phyloP scores from a whole-genome alignment of 768 basidiomycete genomes.

The Tylopilus sp. region DNA sequence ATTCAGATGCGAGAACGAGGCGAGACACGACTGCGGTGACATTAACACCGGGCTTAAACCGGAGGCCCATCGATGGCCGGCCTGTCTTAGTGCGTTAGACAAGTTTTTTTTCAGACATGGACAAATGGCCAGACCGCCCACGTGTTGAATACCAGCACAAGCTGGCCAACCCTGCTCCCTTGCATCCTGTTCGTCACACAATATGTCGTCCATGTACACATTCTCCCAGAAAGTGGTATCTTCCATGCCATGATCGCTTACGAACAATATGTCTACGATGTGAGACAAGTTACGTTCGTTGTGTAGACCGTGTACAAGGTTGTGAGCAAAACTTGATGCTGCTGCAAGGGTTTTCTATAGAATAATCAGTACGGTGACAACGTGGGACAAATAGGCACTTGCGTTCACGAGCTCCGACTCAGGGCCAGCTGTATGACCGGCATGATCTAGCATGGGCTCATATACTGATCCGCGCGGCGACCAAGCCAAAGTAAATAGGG shows the following conservation, averaged over 20 bases:
- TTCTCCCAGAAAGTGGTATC: constrained; percentile 73
- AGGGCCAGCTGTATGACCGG: constrained; percentile 69
- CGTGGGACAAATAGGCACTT: constrained; percentile 20
- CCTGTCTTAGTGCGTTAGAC: constrained; percentile 49
- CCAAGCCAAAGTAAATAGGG: neutral
- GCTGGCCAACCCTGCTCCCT: constrained; percentile 11
- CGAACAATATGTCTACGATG: constrained; percentile 82
- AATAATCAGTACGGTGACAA: constrained; percentile 1
- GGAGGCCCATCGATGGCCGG: constrained; percentile 84
- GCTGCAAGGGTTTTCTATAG: constrained; percentile 53
- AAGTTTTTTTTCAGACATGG: neutral
- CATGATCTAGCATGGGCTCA: constrained; percentile 82
- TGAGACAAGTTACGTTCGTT: constrained; percentile 67
- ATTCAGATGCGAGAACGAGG: constrained; percentile 46
- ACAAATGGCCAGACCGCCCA: constrained; percentile 10
- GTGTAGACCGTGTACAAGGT: constrained; percentile 44
- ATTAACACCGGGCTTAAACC: constrained; percentile 63
- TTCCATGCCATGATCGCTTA: constrained; percentile 85
- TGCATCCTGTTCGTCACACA: constrained; percentile 10
- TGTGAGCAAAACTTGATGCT: constrained; percentile 68
- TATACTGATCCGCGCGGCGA: constrained; percentile 46
- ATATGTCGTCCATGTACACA: constrained; percentile 65
- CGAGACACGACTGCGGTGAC: constrained; percentile 47
- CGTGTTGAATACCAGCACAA: constrained; percentile 7
- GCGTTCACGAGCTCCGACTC: constrained; percentile 66